Evolutionary conservation across 1,284 basidiomycete genomes (phyloP).

Genomic region (Cutaneotrichosporon cavernicola): DNA sequence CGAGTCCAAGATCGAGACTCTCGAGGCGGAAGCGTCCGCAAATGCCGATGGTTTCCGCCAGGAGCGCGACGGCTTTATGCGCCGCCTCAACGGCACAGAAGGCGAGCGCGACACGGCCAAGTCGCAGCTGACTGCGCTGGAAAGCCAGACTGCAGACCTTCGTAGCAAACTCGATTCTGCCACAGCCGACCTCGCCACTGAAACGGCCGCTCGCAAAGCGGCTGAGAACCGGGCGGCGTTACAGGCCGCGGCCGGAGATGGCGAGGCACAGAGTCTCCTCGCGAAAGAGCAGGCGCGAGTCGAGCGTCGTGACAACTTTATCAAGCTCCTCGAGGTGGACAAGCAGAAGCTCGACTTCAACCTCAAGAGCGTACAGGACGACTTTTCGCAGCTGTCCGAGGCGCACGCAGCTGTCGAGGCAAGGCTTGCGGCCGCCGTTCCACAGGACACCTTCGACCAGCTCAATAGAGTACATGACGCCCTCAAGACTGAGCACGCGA

Average conservation of each 20-base stretch:
- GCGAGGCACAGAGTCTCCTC: slow-evolving; percentile 1
- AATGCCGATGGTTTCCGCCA: not conserved
- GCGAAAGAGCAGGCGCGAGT: slow-evolving; percentile 7
- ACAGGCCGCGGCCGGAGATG: slow-evolving; percentile 4
- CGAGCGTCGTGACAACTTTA: slow-evolving; percentile 15
- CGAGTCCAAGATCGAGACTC: not conserved
- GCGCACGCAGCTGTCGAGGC: slow-evolving; percentile 6
- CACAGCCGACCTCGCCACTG: not conserved
- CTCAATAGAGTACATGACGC: not conserved
- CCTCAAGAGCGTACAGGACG: slow-evolving; percentile 14
- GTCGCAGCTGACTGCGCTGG: not conserved
- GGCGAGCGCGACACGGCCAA: not conserved
- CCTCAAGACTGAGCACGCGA: not conserved
- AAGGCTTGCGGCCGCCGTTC: not conserved
- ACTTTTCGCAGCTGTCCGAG: slow-evolving; percentile 12
- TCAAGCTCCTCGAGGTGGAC: slow-evolving; percentile 13
- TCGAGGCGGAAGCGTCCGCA: not conserved
- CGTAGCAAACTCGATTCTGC: slow-evolving; percentile 1
- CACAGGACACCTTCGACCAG: not conserved
- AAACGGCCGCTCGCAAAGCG: slow-evolving; percentile 11
- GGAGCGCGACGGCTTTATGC: not conserved
- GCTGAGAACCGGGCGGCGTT: slow-evolving; percentile 14
- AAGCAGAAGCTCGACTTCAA: slow-evolving; percentile 16
- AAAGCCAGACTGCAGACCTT: not conserved
- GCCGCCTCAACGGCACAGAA: not conserved